Evolutionary conservation across 2,329 filamentous ascomycete genomes (phyloP).

Genomic region (Xylaria multiplex): DNA sequence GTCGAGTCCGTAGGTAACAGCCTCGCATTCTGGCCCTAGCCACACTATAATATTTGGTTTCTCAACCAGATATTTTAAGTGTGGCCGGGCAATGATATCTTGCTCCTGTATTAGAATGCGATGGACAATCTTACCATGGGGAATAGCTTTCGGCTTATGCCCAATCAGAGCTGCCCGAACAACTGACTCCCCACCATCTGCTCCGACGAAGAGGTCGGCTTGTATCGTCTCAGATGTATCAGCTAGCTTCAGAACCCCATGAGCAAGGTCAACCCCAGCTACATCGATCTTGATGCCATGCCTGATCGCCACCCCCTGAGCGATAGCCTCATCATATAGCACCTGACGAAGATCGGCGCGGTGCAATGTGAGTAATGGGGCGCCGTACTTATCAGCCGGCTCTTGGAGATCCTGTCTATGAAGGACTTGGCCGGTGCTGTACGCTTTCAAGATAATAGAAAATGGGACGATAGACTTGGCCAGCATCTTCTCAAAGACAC

Average conservation of each 20-base stretch:
- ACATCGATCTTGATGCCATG: conserved; percentile 35
- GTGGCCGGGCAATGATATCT: conserved; percentile 33
- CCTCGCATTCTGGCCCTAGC: conserved; percentile 39
- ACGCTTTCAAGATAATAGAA: conserved; percentile 38
- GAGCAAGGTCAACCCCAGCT: conserved; percentile 28
- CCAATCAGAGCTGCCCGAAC: conserved; percentile 34
- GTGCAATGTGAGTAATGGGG: conserved; percentile 39
- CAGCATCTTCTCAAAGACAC: conserved; percentile 37
- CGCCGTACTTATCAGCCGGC: conserved; percentile 31
- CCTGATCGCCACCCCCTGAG: conserved; percentile 33
- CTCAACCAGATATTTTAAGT: conserved; percentile 35
- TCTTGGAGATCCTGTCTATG: conserved; percentile 36
- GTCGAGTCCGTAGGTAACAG: conserved; percentile 38
- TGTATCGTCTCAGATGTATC: conserved; percentile 25
- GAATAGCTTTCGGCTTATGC: conserved; percentile 32
- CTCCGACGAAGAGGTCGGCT: conserved; percentile 38
- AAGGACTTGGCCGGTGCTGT: conserved; percentile 37
- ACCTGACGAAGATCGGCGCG: conserved; percentile 38
- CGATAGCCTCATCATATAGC: conserved; percentile 39
- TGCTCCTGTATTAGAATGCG: conserved; percentile 37
- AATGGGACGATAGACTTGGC: conserved; percentile 31
- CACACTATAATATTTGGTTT: conserved; percentile 39
- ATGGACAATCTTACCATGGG: conserved; percentile 40
- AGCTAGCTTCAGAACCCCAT: conserved; percentile 24
- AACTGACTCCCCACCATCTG: conserved; percentile 34